A percentile compares a stretch with the other conserved stretches of the same genome.
Conservation (phyloP, 140 eudicot genomes). For the Bidens hawaiensis region DNA sequence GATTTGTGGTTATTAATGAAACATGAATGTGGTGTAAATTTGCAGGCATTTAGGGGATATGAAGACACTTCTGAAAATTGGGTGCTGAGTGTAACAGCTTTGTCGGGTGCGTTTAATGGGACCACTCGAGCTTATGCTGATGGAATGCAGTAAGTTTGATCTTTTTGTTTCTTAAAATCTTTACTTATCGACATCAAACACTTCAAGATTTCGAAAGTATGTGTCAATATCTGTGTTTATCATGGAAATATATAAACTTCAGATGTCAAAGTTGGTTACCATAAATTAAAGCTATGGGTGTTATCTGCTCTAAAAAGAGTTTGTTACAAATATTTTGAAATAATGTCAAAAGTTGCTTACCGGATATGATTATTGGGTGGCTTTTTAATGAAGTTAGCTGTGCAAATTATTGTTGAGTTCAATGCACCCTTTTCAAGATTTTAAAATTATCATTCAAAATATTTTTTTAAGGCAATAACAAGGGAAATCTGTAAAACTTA, state of each 20-base stretch:
- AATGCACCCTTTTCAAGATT: not conserved
- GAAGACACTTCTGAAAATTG: constrained; percentile 78
- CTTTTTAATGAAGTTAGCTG: not conserved
- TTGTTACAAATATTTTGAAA: too few species aligned
- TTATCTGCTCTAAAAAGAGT: not conserved
- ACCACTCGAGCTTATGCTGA: constrained; percentile 87
- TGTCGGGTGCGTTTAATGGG: constrained; percentile 96
- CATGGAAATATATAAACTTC: not conserved
- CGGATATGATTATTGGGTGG: not conserved
- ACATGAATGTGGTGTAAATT: not conserved
- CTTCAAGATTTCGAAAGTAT: not conserved
- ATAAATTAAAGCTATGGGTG: not conserved
- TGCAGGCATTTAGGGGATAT: constrained; percentile 83
- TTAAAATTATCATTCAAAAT: not conserved
- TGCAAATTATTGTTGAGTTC: not conserved
- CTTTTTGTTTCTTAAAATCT: not conserved
- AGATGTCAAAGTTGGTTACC: not conserved
- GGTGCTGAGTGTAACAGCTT: constrained; percentile 82
- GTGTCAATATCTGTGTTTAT: not conserved
- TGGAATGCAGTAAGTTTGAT: constrained; percentile 89
- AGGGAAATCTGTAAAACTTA: not conserved
- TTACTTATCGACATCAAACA: not conserved
- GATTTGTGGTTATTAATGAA: not conserved
- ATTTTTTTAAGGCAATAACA: not conserved
- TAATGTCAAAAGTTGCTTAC: not conserved